Conservation (phyloP, 73 alveolate genomes). For the Blepharisma stoltei region DNA sequence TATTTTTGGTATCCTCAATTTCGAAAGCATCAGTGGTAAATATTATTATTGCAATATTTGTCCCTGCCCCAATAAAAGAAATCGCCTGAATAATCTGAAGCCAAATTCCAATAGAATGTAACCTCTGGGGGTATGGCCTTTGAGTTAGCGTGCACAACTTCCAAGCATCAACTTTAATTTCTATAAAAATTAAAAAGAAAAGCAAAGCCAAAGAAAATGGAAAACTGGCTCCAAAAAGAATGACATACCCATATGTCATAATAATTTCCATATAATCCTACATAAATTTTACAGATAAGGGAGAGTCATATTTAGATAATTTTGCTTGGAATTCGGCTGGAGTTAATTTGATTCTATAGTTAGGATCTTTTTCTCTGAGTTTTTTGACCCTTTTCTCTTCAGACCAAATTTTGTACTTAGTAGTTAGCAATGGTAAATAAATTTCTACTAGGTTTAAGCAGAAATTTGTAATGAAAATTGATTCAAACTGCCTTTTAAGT, state of each 20-base stretch:
- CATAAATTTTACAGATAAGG: no score
- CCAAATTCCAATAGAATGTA: slow-evolving; percentile 7
- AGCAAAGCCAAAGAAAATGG: neutral
- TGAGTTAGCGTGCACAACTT: neutral
- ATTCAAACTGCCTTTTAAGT: neutral
- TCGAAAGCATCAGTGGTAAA: slow-evolving; percentile 6
- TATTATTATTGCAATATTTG: slow-evolving; percentile 2
- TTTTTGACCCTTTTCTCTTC: slow-evolving; percentile 14
- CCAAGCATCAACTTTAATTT: slow-evolving; percentile 29
- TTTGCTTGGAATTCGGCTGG: neutral
- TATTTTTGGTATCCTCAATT: neutral
- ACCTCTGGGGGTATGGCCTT: slow-evolving; percentile 18
- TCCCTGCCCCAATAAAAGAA: neutral
- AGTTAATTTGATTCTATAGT: neutral
- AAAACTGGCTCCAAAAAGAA: slow-evolving; percentile 23
- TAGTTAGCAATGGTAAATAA: slow-evolving; percentile 7
- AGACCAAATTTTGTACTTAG: neutral
- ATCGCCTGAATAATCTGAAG: neutral
- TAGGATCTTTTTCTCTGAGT: neutral
- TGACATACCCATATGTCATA: slow-evolving; percentile 11
- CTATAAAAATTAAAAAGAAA: neutral
- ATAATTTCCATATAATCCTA: slow-evolving; percentile 31
- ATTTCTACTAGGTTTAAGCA: slow-evolving; percentile 9
- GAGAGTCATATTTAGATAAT: neutral
- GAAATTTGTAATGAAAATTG: neutral